A percentile compares a stretch with the other conserved stretches of the same genome.
Evolutionary conservation across 805 yeast species (phyloP).

Genomic region (Torulaspora indica): DNA sequence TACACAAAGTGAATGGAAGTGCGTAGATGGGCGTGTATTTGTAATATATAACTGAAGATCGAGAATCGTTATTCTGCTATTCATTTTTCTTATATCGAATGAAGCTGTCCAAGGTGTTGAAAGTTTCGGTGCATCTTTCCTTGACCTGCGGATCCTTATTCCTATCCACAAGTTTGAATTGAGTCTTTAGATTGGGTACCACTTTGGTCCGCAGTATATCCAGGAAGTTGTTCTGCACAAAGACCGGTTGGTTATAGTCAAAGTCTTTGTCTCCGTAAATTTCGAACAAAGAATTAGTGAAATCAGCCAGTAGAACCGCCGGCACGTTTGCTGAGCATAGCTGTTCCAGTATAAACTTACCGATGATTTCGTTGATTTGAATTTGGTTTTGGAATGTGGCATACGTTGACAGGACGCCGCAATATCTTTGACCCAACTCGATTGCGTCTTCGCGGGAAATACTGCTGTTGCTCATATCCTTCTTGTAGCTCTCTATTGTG

Average conservation of each 20-base stretch:
- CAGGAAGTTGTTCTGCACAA: slow-evolving; percentile 50
- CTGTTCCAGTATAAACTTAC: slow-evolving; percentile 41
- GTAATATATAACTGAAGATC: slow-evolving; percentile 14
- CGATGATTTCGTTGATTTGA: slow-evolving; percentile 43
- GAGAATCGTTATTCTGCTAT: slow-evolving; percentile 12
- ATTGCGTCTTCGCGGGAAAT: slow-evolving; percentile 24
- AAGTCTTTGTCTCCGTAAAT: slow-evolving; percentile 69
- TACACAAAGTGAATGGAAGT: slow-evolving; percentile 44
- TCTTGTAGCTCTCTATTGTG: slow-evolving; percentile 22
- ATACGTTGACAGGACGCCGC: slow-evolving; percentile 51
- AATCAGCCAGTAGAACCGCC: slow-evolving; percentile 48
- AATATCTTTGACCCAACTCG: slow-evolving; percentile 38
- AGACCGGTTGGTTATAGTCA: slow-evolving; percentile 64
- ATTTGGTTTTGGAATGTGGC: slow-evolving; percentile 45
- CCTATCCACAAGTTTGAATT: slow-evolving; percentile 63
- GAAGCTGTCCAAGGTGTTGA: slow-evolving; percentile 65
- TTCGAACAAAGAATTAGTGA: slow-evolving; percentile 66
- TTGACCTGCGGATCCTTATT: slow-evolving; percentile 55
- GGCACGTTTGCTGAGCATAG: slow-evolving; percentile 26
- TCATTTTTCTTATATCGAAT: slow-evolving; percentile 66
- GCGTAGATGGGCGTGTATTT: slow-evolving; percentile 3
- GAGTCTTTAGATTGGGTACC: slow-evolving; percentile 46
- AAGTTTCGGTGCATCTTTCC: slow-evolving; percentile 59
- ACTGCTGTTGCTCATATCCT: slow-evolving; percentile 10
- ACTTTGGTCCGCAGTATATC: slow-evolving; percentile 39